Evolutionary conservation across 257 asterid species (phyloP).

Genomic region (Scutellaria barbata): DNA sequence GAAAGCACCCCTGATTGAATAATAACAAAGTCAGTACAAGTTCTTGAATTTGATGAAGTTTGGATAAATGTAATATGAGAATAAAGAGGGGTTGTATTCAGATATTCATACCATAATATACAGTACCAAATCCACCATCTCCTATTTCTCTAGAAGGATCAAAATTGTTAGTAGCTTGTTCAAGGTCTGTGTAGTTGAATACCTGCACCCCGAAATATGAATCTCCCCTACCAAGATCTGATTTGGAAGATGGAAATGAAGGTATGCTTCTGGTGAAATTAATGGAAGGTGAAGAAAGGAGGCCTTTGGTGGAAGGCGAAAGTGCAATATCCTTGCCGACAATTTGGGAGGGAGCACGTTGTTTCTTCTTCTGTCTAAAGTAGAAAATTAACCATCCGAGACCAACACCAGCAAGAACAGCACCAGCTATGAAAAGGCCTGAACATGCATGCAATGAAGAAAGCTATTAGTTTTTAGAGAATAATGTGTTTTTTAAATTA

Average conservation of each 20-base stretch:
- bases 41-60: not conserved
- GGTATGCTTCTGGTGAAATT: conserved; percentile 48
- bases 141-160: conserved; percentile 68
- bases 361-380: conserved; percentile 54
- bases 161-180: conserved; percentile 74
- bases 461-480: not conserved
- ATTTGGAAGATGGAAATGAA: conserved; percentile 53
- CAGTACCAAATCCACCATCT: conserved; percentile 90
- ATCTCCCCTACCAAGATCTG: conserved; percentile 44
- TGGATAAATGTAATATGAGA: not conserved
- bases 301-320: conserved; percentile 48
- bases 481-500: not conserved
- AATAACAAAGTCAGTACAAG: not conserved
- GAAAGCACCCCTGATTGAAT: conserved; percentile 57
- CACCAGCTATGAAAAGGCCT: conserved; percentile 63
- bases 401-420: conserved; percentile 59
- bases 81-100: conserved; percentile 3
- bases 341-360: conserved; percentile 38
- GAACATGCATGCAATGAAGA: conserved; percentile 32
- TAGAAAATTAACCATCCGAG: conserved; percentile 60
- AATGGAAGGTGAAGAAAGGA: conserved; percentile 41
- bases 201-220: conserved; percentile 64
- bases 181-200: conserved; percentile 66
- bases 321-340: conserved; percentile 45
- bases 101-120: conserved; percentile 55